Base-by-base conservation (phyloP, 2,329 filamentous ascomycete genomes). In the Cryphonectria naterciae region DNA sequence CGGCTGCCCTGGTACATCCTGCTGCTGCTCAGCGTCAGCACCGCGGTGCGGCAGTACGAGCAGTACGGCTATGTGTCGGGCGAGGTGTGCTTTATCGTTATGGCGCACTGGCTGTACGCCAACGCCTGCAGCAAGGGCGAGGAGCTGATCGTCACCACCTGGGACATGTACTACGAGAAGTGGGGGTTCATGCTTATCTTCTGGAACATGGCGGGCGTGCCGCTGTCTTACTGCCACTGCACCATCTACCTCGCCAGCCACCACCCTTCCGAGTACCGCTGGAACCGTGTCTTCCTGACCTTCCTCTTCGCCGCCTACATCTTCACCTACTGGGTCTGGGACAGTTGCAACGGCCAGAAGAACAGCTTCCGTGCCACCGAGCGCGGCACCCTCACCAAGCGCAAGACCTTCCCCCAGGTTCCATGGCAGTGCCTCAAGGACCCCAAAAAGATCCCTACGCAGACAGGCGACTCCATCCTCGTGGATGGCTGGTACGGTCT, bases 151-250 rank as follows among this genome's bases (percentile, higher is more conserved):
- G 86, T 92, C 70, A 91, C 91, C 17, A 93, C 92, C 61, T 95
- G 93, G 90, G 93, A 96, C 79, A 95, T 96, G 90, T 95, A 94
- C 84, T 93, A 92, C 77, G 93, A 95, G 84, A 95, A 95, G 83
- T 93, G 91, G 87, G 93, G 93, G 70, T 95, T 95, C 84, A 94
- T 95, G 92, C 87, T 95, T 73, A 94, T 94, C 79, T 95, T 95
- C 86, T 95, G 93, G 93, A 95, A 95, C 81, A 82, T 95, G 81
- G 92, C 92, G 49, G 93, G 93, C 76, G 93, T 95, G 25, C 93
- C 93, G 2, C 85, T 95, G 70, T 91, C 87, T 71, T 95, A 95
- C 85, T 94, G 92, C 84, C 92, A 95, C 85, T 94, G 91, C 85
- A 93, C 91, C 41, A 87, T 95, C 77, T 95, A 91, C 83, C 85